phyloP scores from a whole-genome alignment of 2,329 filamentous ascomycete genomes.

The Venturia oleaginea region DNA sequence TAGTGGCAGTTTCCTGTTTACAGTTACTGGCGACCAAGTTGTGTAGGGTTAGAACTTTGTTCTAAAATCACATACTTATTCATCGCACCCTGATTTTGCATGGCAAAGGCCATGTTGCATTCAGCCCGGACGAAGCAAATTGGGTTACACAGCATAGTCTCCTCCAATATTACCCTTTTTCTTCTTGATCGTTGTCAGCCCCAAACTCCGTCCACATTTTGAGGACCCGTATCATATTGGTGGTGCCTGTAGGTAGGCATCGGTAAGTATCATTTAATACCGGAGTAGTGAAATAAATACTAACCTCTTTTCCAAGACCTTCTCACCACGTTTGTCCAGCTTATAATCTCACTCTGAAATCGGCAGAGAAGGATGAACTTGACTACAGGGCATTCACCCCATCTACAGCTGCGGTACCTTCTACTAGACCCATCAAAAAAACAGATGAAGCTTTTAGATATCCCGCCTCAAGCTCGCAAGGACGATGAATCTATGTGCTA shows the following conservation, averaged over 20 bases:
- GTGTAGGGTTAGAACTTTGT: neutral
- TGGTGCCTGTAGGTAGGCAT: neutral
- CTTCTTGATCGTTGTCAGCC: neutral
- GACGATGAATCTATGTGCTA: no score
- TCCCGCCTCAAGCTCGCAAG: no score
- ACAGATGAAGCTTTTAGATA: no score
- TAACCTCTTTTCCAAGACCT: neutral
- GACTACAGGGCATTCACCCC: neutral
- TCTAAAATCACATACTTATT: neutral
- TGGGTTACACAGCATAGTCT: neutral
- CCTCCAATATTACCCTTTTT: neutral
- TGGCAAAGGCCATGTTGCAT: neutral
- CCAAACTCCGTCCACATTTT: neutral
- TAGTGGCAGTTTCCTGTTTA: constrained; percentile 44
- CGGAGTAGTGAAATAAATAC: neutral
- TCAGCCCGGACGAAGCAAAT: neutral
- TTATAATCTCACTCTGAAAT: neutral
- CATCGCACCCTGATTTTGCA: neutral
- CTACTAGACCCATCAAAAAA: no score
- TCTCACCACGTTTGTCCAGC: neutral
- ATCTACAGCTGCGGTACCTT: no score
- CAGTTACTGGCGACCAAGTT: constrained; percentile 8
- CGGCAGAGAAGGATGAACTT: neutral
- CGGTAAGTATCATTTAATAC: neutral
- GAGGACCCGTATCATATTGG: neutral